Base-by-base conservation (phyloP, 331 rosid genomes). In the Malus hybrid region DNA sequence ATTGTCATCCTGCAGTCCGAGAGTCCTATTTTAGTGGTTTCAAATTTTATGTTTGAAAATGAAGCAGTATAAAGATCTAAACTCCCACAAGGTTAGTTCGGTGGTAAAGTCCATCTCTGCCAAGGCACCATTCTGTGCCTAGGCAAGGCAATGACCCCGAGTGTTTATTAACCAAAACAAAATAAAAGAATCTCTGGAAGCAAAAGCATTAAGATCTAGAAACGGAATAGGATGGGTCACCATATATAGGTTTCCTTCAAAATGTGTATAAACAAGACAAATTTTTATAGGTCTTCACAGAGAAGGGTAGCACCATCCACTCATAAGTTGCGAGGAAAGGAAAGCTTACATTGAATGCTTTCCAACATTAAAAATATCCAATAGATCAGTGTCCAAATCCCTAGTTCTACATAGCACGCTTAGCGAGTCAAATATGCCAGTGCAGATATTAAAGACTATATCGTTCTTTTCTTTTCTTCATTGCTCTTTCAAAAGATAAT, bases 1-100 rank as follows among this genome's bases (percentile, higher is more conserved):
- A 16, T 73, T 28, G 94, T 90, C 97, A 90, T 91, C 84, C 98
- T 93, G 87, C 88, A 84, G 64, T 81, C 65, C 78, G 71, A 7
- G 50, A 44, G 70, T 28, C 22, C 57, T 61, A 76, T 65, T 52
- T 50, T 68, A 74, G 48, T 48, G 46, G 27, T 66, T 67, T 29
- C 36, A 66, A 56, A 54, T 27, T 62, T 32, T 15, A 62, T 31
- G 68, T 42, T 72, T 54, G 12, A 31, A 52, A 15, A 56, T 57
- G 28, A 55, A 68, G 67, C 71, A 50, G 67, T 33, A 22, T 2
- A 73, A 50, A 19, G 52, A 33, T 71, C 31, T 32, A 71, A 59
- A 72, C 15, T 11, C 64, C 75, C 42, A 56, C 4, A 36, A 50
- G 74, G 36, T 27, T 6, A 69, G 44, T 70, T 29, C 6, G 20